These are phyloP conservation scores for Vachellia collinsii DNA, from an alignment of 306 rosid genomes.

Conservation along the genomic window DNA sequence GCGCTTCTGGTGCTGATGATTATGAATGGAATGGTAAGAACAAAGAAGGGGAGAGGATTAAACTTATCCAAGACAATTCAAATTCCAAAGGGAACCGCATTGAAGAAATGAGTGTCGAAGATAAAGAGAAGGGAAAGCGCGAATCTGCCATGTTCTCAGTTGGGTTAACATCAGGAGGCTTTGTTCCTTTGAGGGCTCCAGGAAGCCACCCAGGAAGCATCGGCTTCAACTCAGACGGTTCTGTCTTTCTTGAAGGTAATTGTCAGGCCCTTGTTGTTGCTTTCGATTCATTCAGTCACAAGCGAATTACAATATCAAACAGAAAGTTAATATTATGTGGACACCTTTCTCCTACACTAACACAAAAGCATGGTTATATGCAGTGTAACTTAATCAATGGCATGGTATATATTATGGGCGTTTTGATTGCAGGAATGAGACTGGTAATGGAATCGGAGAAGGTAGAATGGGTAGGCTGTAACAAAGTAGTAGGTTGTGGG, in stretches of 20 bases:
- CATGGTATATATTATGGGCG: neutral
- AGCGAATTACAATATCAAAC: no score
- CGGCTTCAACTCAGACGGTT: constrained; percentile 87
- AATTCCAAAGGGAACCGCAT: constrained; percentile 38
- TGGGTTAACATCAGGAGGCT: constrained; percentile 70
- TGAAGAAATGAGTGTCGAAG: constrained; percentile 48
- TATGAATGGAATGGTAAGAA: constrained; percentile 38
- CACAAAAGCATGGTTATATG: no score
- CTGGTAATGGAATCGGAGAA: constrained; percentile 65
- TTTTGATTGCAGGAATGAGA: constrained; percentile 64
- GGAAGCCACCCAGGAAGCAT: constrained; percentile 83
- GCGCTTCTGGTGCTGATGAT: constrained; percentile 33
- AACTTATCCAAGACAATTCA: constrained; percentile 56
- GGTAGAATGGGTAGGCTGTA: constrained; percentile 68
- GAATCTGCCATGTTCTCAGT: constrained; percentile 61
- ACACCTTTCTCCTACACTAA: neutral
- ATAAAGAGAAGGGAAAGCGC: constrained; percentile 44
- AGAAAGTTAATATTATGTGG: neutral
- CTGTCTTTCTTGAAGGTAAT: constrained; percentile 86
- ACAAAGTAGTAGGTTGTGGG: constrained; percentile 86
- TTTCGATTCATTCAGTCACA: constrained; percentile 4
- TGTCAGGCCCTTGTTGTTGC: neutral
- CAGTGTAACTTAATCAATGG: neutral
- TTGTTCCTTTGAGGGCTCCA: constrained; percentile 61
- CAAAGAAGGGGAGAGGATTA: constrained; percentile 77